Percentiles rank a stretch among this genome's conserved stretches.
phyloP scores from a whole-genome alignment of 768 basidiomycete genomes.

The Tremella fuciformis region DNA sequence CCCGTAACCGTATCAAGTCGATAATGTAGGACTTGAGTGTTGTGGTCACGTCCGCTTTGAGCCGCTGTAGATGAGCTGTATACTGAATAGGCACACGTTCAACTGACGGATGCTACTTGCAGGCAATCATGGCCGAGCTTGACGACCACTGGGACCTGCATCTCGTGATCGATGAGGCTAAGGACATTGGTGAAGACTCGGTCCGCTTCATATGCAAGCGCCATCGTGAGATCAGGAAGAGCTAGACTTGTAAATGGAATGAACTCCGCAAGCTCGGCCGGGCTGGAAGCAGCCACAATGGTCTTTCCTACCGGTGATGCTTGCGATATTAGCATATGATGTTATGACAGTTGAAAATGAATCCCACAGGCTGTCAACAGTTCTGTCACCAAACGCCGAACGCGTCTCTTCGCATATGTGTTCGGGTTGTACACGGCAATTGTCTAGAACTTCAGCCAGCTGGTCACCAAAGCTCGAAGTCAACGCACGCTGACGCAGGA shows the following conservation, averaged over 20 bases:
- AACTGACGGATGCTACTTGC: conserved; percentile 44
- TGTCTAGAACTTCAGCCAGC: conserved; percentile 18
- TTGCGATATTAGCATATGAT: conserved; percentile 3
- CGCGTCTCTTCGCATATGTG: conserved; percentile 27
- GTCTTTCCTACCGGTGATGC: conserved; percentile 22
- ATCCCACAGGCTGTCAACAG: conserved; percentile 23
- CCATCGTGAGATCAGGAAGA: conserved; percentile 41
- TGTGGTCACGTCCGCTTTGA: conserved; percentile 69
- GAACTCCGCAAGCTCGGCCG: conserved; percentile 35
- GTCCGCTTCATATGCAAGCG: conserved; percentile 38
- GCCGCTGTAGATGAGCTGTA: conserved; percentile 50
- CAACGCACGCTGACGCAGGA: conserved; percentile 29
- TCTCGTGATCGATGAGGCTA: conserved; percentile 55
- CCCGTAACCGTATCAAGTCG: conserved; percentile 73
- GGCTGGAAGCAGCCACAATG: conserved; percentile 34
- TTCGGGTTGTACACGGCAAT: conserved; percentile 45
- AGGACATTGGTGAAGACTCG: conserved; percentile 42
- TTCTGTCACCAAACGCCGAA: conserved; percentile 29
- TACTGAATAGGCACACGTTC: not conserved
- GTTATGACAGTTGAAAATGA: not conserved
- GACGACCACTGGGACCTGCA: conserved; percentile 69
- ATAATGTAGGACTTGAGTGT: conserved; percentile 69
- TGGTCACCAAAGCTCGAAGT: not conserved
- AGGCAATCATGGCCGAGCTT: conserved; percentile 51
- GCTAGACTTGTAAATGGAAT: conserved; percentile 42